Evolutionary conservation across 1,139 yeast species (phyloP), one percentile per base, ranked within the genome.

Genomic region (Saccharomyces pastorianus): DNA sequence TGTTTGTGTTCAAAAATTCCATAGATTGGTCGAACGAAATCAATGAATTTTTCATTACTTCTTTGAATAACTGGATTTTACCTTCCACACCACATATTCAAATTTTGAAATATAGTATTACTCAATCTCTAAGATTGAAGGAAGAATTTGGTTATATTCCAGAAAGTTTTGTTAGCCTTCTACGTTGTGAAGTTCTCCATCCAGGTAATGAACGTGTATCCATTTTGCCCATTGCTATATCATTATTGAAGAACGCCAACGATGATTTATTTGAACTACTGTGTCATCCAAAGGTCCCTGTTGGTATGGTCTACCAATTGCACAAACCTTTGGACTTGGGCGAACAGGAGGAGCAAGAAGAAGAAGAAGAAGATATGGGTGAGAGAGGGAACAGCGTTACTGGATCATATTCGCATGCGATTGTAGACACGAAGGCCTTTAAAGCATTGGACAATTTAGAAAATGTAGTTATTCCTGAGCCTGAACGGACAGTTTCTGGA

Each of bases 211-310:
- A 82, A 56, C 69, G 73, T 27, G 77, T 80, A 47, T 83, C 88
- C 8, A 75, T 87, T 29, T 73, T 88, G 57, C 96, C 96, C 11
- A 83, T 89, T 58, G 85, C 87, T 0, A 70, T 80, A n/a, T 69
- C 76, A 2, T 55, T 74, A n/a, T 53, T 75, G 32, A 69, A 72
- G 53, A 65, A 69, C 34, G 61, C 67, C 1, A 61, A 62, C 28
- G 72, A 74, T 52, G 72, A 71, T 32, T 71, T 77, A 4, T 68
- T 88, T 59, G 82, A 84, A 64, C 76, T 83, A 2, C 74, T 88
- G 62, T 78, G 82, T 57, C 87, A 87, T 62, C 96, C 96, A 41
- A 76, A 95, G 60, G 80, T 89, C 61, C 96, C 96, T 1, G 80
- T 88, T 46, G 71, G 78, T 53, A 77, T 81, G 4, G 63, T 69